phyloP scores from a whole-genome alignment of 257 asterid species.

The Penstemon barbatus region DNA sequence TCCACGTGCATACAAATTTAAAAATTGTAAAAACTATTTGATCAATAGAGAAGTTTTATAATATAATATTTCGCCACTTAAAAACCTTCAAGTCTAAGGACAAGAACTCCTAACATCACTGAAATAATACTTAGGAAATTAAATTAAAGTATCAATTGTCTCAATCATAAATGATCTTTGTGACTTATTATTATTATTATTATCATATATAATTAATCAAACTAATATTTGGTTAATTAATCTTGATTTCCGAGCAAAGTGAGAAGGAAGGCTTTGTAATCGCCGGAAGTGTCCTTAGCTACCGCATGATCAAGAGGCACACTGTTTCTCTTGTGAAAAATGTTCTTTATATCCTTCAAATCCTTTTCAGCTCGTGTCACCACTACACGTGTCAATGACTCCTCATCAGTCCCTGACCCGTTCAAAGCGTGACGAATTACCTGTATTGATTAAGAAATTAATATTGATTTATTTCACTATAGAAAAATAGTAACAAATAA shows the following conservation, averaged over 20 bases:
- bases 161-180: no score
- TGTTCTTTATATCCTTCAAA: conserved; percentile 52
- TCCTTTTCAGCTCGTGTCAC: conserved; percentile 77
- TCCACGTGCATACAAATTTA: no score
- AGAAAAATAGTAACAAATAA: no score
- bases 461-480: not conserved
- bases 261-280: conserved; percentile 68
- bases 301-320: conserved; percentile 56
- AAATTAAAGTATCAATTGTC: no score
- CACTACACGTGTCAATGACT: conserved; percentile 54
- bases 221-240: not conserved
- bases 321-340: conserved; percentile 63
- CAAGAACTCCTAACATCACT: no score
- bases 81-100: no score
- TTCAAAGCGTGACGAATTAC: conserved; percentile 54
- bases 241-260: conserved; percentile 54
- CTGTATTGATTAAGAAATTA: conserved; percentile 23
- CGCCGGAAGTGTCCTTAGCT: conserved; percentile 68
- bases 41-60: no score
- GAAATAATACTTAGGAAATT: no score
- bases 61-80: no score
- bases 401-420: conserved; percentile 61
- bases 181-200: not conserved
- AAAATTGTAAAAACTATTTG: no score
- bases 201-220: not conserved